Evolutionary conservation across 345 rosid species (phyloP).

Genomic region (Ceriops decandra): DNA sequence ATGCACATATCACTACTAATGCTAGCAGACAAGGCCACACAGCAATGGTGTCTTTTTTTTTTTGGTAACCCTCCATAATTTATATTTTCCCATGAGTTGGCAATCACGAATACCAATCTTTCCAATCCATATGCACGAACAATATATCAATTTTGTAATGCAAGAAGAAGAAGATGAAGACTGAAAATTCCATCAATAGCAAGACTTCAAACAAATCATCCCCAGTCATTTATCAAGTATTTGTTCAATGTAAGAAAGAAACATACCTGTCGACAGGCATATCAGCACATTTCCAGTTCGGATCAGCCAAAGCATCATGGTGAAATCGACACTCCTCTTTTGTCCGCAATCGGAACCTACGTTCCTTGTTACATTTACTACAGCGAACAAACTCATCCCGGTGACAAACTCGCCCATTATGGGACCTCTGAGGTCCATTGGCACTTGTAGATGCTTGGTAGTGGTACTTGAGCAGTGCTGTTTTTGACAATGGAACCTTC

Average conservation of each 20-base stretch:
- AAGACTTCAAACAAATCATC: no score
- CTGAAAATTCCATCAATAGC: no score
- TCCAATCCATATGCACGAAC: no score
- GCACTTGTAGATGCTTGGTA: conserved; percentile 61
- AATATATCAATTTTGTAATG: no score
- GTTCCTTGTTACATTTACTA: conserved; percentile 69
- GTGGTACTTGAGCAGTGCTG: conserved; percentile 84
- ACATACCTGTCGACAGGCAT: conserved; percentile 72
- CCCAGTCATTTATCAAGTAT: no score
- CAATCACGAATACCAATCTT: no score
- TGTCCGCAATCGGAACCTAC: conserved; percentile 75
- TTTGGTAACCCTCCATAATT: no score
- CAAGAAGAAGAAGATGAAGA: no score
- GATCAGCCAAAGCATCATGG: conserved; percentile 78
- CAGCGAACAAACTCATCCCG: conserved; percentile 85
- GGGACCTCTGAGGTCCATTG: conserved; percentile 67
- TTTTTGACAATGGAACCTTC: conserved; percentile 90
- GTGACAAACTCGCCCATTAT: conserved; percentile 60
- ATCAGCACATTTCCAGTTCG: conserved; percentile 79
- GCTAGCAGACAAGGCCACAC: no score
- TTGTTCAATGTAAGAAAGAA: not conserved
- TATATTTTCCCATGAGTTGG: no score
- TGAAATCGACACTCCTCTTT: conserved; percentile 76
- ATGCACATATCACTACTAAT: no score
- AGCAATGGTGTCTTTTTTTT: no score